Base-by-base conservation (phyloP, 495 filamentous ascomycete species). In the Hyaloscypha variabilis region DNA sequence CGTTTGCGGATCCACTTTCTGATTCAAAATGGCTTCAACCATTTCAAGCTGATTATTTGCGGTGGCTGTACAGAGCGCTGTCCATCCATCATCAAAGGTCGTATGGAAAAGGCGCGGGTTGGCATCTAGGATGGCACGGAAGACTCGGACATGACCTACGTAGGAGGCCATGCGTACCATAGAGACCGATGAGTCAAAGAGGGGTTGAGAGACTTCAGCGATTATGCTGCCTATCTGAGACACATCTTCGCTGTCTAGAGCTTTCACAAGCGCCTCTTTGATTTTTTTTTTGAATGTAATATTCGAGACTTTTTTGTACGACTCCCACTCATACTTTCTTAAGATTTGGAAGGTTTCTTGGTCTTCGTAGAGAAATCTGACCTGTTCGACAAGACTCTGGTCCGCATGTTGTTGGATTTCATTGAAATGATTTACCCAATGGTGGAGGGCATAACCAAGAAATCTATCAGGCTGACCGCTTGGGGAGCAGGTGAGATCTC, bases 381-480 rank as follows among this genome's bases (percentile, higher is more conserved):
- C 39, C 39, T 46, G 39, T 46, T 46, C 39, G 39, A 46, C 39
- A 46, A 46, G 39, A 46, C 39, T 46, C 39, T 46, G 39, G 39
- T 46, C 39, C 39, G 39, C 39, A 46, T 46, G 39, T 46, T 46
- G 39, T 46, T 46, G 39, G 39, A 46, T 46, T 46, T 46, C 39
- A 46, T 46, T 46, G 39, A 46, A 46, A 46, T 46, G 39, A 46
- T 46, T 46, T 46, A 46, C 39, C 39, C 39, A 46, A 46, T 46
- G 39, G 39, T 46, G 39, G 39, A 46, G 39, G 39, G 39, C 39
- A 46, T 46, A 46, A 46, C 39, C 39, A 46, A 46, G 39, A 46
- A 46, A 46, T 46, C 39, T 46, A 46, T 46, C 39, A 19, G 39
- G 39, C 39, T 46, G 39, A 46, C 39, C 39, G 19, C 39, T 46